These are phyloP conservation scores for Hansfordia pulvinata DNA, from an alignment of 2,329 filamentous ascomycete species.

Conservation along the genomic window DNA sequence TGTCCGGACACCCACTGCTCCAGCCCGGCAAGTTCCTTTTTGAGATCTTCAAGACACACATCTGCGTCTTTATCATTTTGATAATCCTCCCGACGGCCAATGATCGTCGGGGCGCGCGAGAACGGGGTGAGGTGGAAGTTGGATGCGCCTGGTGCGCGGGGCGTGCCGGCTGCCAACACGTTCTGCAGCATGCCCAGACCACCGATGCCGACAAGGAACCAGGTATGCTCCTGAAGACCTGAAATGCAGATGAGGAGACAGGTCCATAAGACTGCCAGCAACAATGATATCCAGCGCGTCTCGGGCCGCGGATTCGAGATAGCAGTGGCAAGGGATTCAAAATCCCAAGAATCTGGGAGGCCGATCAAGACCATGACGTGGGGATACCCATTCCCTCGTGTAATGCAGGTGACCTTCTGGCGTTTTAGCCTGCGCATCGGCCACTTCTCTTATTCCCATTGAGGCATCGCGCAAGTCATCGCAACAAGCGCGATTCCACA, in stretches of 20 bases:
- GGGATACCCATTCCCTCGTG: constrained; percentile 6
- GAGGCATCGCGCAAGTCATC: constrained; percentile 3
- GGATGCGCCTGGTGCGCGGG: constrained; percentile 2
- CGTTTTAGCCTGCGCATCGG: constrained; percentile 1
- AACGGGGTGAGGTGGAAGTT: constrained; percentile 1
- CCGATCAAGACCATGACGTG: constrained; percentile 6
- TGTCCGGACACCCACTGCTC: background rate
- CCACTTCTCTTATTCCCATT: constrained; percentile 10
- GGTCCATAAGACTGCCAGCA: constrained; percentile 4
- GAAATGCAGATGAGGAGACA: constrained; percentile 5
- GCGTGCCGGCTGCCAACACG: constrained; percentile 4
- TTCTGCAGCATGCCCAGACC: constrained; percentile 7
- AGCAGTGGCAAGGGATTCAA: constrained; percentile 5
- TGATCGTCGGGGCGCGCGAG: constrained; percentile 4
- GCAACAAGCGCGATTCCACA: constrained; percentile 3
- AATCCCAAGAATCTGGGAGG: constrained; percentile 3
- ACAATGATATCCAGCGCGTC: constrained; percentile 1
- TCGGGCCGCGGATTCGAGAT: background rate
- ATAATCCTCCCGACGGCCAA: constrained; percentile 4
- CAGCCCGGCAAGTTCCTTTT: background rate
- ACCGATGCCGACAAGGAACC: constrained; percentile 8
- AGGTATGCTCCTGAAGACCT: constrained; percentile 5
- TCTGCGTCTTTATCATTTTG: constrained; percentile 2
- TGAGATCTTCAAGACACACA: background rate
- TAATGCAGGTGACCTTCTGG: constrained; percentile 4